Evolutionary conservation across 192 early-diverging fungal genomes (phyloP).

Genomic region (Backusella luteola): DNA sequence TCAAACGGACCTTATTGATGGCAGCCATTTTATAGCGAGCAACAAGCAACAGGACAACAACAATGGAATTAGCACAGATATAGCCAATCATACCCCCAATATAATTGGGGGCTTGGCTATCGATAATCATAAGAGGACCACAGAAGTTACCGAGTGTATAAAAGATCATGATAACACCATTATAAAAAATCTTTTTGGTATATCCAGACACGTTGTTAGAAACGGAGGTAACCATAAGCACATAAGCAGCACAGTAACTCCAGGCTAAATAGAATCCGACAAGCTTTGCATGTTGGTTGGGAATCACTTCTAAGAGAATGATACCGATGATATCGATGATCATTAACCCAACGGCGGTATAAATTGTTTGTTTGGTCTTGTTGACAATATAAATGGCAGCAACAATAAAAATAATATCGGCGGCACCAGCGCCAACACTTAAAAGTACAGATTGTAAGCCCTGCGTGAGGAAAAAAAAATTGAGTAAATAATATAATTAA

Average conservation of each 20-base stretch:
- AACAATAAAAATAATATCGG: slow-evolving; percentile 19
- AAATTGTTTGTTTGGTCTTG: slow-evolving; percentile 10
- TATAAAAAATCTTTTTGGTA: slow-evolving; percentile 22
- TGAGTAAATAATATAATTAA: background rate
- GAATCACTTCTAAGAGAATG: slow-evolving; percentile 18
- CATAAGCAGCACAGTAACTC: slow-evolving; percentile 10
- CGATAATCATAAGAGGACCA: slow-evolving; percentile 24
- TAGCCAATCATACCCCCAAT: slow-evolving; percentile 24
- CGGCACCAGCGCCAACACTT: slow-evolving; percentile 14
- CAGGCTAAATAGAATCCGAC: slow-evolving; percentile 24
- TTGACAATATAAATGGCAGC: slow-evolving; percentile 8
- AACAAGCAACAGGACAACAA: slow-evolving; percentile 1
- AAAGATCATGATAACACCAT: slow-evolving; percentile 16
- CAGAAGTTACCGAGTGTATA: slow-evolving; percentile 24
- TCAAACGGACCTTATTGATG: background rate
- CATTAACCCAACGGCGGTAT: slow-evolving; percentile 1
- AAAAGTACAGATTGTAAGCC: slow-evolving; percentile 23
- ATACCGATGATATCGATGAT: slow-evolving; percentile 17
- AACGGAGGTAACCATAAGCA: slow-evolving; percentile 9
- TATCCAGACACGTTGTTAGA: slow-evolving; percentile 17
- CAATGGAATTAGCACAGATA: slow-evolving; percentile 16
- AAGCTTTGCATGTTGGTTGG: slow-evolving; percentile 9
- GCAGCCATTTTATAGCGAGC: slow-evolving; percentile 18
- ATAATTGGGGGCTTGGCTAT: slow-evolving; percentile 18
- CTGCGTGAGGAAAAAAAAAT: background rate